phyloP scores from a whole-genome alignment of 441 rosid species.

The Mallotus repandus region DNA sequence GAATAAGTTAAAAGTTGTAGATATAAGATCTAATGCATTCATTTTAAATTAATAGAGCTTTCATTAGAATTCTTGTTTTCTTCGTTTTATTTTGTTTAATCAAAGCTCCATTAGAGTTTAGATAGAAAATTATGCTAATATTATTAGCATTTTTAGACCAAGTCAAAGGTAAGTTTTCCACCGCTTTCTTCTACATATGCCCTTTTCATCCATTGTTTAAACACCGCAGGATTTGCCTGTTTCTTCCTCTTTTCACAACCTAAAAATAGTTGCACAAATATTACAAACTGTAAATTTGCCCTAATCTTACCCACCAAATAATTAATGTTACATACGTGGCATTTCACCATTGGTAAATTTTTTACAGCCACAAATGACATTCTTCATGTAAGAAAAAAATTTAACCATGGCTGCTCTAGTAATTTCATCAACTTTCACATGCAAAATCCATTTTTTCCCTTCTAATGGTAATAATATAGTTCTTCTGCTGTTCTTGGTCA shows the following conservation, averaged over 20 bases:
- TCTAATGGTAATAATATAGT: not conserved
- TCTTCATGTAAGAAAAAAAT: too few species aligned
- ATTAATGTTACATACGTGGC: not conserved
- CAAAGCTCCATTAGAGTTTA: too few species aligned
- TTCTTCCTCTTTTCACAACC: not conserved
- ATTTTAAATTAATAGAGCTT: too few species aligned
- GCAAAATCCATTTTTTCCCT: conserved; percentile 22
- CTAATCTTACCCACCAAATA: too few species aligned
- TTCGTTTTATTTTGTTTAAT: too few species aligned
- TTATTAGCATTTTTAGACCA: conserved; percentile 13
- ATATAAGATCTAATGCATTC: too few species aligned
- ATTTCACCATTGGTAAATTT: not conserved
- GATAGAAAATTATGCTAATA: too few species aligned
- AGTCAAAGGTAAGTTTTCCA: conserved; percentile 23
- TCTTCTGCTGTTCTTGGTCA: not conserved
- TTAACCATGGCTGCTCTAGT: too few species aligned
- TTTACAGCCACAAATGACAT: not conserved
- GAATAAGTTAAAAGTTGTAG: too few species aligned
- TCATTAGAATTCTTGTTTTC: too few species aligned
- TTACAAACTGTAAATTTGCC: not conserved
- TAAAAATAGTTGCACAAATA: not conserved
- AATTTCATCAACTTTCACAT: not conserved
- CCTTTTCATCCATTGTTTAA: too few species aligned
- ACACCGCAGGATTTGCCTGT: not conserved
- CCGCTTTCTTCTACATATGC: too few species aligned